A percentile compares a stretch with the other conserved stretches of the same genome.
Conservation (phyloP, 768 basidiomycete genomes). For the Suillus fuscotomentosus region DNA sequence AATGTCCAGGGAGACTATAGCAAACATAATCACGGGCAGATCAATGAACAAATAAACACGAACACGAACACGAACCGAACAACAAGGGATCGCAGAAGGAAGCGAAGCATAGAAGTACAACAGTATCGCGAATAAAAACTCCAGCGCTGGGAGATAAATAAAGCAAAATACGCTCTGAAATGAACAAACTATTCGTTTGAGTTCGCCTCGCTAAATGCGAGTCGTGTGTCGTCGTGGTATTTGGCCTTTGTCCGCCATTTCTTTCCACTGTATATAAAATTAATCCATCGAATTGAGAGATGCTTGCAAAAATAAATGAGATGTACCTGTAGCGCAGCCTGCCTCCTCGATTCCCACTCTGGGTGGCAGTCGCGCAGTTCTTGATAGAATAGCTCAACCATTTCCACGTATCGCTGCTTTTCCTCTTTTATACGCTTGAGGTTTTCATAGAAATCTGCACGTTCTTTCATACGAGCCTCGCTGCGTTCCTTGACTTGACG, state of each 20-base stretch:
- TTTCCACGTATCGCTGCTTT: constrained; percentile 35
- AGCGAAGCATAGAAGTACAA: constrained; percentile 23
- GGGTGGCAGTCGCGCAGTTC: constrained; percentile 56
- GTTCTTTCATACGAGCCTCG: constrained; percentile 47
- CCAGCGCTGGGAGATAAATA: constrained; percentile 29
- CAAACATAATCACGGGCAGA: not conserved
- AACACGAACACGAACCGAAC: constrained; percentile 1
- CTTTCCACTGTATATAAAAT: constrained; percentile 23
- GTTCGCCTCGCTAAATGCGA: not conserved
- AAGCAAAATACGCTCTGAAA: constrained; percentile 9
- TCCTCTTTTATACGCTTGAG: constrained; percentile 41
- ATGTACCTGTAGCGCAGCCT: constrained; percentile 49
- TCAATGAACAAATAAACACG: not conserved
- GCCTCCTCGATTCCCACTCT: constrained; percentile 59
- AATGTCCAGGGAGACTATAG: not conserved
- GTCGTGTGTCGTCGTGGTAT: constrained; percentile 18
- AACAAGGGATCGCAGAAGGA: not conserved
- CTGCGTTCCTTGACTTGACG: constrained; percentile 47
- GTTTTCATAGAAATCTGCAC: constrained; percentile 36
- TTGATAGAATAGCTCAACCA: constrained; percentile 54
- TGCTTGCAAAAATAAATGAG: not conserved
- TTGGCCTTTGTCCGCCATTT: constrained; percentile 27
- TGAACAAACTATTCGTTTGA: constrained; percentile 9
- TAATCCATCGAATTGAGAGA: constrained; percentile 8
- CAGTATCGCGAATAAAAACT: constrained; percentile 21